Conservation (phyloP, 2,329 filamentous ascomycete species). For the Ophiostoma perfectum region DNA sequence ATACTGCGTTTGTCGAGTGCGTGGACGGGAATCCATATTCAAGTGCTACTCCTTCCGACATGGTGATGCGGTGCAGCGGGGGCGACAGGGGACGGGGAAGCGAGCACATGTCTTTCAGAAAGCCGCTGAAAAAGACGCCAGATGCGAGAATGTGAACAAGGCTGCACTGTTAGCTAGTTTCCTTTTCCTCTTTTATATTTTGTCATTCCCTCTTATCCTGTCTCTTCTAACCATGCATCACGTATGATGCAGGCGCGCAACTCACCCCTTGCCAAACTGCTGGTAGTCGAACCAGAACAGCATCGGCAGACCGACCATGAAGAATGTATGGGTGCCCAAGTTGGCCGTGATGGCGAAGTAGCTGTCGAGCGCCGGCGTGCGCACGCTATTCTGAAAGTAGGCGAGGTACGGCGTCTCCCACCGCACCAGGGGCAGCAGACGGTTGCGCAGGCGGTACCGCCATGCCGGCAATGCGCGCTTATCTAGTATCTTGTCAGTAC, state of each 20-base stretch:
- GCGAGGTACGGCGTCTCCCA: slow-evolving; percentile 95
- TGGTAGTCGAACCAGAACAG: slow-evolving; percentile 95
- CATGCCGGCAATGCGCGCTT: slow-evolving; percentile 76
- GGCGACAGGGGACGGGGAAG: slow-evolving; percentile 87
- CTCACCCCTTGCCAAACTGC: slow-evolving; percentile 66
- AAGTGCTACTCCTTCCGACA: slow-evolving; percentile 90
- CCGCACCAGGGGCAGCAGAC: slow-evolving; percentile 77
- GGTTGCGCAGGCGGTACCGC: slow-evolving; percentile 80
- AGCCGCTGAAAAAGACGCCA: slow-evolving; percentile 83
- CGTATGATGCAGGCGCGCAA: slow-evolving; percentile 47
- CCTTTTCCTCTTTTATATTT: no score
- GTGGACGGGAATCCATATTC: slow-evolving; percentile 98
- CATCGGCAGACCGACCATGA: slow-evolving; percentile 91
- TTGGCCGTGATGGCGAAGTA: slow-evolving; percentile 98
- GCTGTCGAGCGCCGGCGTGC: slow-evolving; percentile 80
- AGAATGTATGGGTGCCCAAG: slow-evolving; percentile 95
- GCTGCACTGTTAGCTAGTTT: slow-evolving; percentile 27
- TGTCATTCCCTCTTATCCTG: slow-evolving; percentile 29
- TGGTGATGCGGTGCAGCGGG: slow-evolving; percentile 87
- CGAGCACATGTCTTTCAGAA: slow-evolving; percentile 90
- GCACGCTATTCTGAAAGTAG: slow-evolving; percentile 71
- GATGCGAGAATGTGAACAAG: slow-evolving; percentile 70
- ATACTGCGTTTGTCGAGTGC: slow-evolving; percentile 94
- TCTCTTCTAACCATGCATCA: not conserved
- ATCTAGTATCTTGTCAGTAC: slow-evolving; percentile 48